Evolutionary conservation across 768 basidiomycete genomes (phyloP), one percentile per base, ranked within the genome.

Genomic region (Pulveroboletus ravenelii): DNA sequence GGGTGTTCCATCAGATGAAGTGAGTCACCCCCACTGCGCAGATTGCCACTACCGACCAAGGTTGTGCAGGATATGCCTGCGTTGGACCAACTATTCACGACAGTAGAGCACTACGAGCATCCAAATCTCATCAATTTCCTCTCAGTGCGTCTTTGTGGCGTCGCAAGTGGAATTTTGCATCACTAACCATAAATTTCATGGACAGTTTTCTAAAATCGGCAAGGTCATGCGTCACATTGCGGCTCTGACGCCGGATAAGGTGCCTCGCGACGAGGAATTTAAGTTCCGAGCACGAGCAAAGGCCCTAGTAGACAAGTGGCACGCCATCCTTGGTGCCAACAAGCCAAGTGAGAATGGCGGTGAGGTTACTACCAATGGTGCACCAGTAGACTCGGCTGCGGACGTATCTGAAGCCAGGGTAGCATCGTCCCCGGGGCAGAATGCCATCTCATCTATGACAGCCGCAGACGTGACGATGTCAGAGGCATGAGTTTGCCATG

Each of bases 61-160:
- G 48, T 49, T 42, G 39, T 34, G 18, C 53, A 93, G 90, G 86
- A 89, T 48, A 90, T 93, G 88, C 78, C 84, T 3, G 74, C 69
- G 32, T 74, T 85, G 56, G 83, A 93, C 57, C 70, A 77, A 42
- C 67, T 90, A 29, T 91, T 94, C 73, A 78, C 79, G 6, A 81
- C 78, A 0, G 84, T 94, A 27, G 90, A 93, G 58, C 74, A 73
- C 5, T 89, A 89, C 59, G 79, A 88, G 29, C 74, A 77, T 52
- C 88, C 92, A 70, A 87, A 82, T 44, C 62, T 68, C 59, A 84
- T 92, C 51, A 79, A 82, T 48, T 87, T 90, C 59, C 78, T 93
- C 37, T 71, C 73, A 40, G 80, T 81, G 54, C 66, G 78, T 60
- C 43, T 38, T 40, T 45, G 46, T 45, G 53, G 45, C 41, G 30